Evolutionary conservation across 129 eudicot genomes (phyloP), one percentile per base, ranked within the genome.

Genomic region (Artemisia annua): DNA sequence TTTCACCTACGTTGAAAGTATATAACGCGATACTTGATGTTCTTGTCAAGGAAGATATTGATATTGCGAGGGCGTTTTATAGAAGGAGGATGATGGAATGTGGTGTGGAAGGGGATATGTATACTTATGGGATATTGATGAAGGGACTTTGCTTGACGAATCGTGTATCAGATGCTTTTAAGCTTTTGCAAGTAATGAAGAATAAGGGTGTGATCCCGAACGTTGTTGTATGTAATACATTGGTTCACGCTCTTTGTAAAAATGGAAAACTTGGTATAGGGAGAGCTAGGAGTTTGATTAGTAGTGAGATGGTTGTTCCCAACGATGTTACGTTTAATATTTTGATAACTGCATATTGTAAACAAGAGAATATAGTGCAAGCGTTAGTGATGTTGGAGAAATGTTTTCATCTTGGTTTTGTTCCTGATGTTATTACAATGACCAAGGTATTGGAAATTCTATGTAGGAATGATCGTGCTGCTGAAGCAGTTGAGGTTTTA

Each of bases 131-230:
- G 67, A 94, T 88, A 46, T 77, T 94, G 83, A 95, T 88, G 93
- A 95, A 95, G 63, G 99, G 99, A 14, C 84, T 95, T 76, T 87
- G 99, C 78, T 83, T 86, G 79, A 88, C 99, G 32, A 95, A 95
- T 80, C 87, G 97, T n/a, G 88, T 95, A 20, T 84, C 85, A 0
- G 99, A 95, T 20, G 97, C 88, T 77, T 95, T 90, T 78, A 88
- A 90, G 87, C 91, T 90, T 56, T 74, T 90, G 82, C 91, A 90
- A 63, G 59, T 67, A 48, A 88, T 95, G 83, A 90, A 90, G 80
- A 69, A 75, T 11, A 82, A 80, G n/a, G 90, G 91, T 1, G 60
- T 88, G 72, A 67, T 56, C 1, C 91, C 92, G 1, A 86, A 85
- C 73, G 69, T 78, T 4, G 89, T 86, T 49, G 72, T 88, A 43